A percentile compares a stretch with the other conserved stretches of the same genome.
phyloP scores from a whole-genome alignment of 305 asterid genomes.

The Fraxinus xanthoxyloides region DNA sequence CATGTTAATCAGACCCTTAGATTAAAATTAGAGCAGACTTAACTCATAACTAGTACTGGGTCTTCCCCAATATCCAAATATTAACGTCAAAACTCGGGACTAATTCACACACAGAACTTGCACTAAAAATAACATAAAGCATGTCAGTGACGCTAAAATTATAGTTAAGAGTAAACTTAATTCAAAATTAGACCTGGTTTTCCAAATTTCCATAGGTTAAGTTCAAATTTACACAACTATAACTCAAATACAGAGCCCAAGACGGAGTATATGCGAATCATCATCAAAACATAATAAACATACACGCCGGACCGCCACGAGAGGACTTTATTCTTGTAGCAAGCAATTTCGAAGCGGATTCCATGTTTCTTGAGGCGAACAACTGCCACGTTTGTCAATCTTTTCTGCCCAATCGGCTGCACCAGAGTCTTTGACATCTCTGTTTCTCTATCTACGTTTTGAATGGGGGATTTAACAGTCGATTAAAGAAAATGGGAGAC shows the following conservation, averaged over 20 bases:
- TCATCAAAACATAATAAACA: neutral
- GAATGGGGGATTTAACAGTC: neutral
- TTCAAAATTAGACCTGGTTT: conserved; percentile 7
- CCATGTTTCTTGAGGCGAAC: conserved; percentile 88
- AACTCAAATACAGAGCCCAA: neutral
- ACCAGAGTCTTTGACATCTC: conserved; percentile 63
- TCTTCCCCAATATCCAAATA: neutral
- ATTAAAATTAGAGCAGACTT: neutral
- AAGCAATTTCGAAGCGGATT: conserved; percentile 79
- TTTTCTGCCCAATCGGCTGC: conserved; percentile 87
- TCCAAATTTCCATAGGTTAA: neutral
- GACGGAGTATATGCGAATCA: neutral
- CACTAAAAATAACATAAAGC: neutral
- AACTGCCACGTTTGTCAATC: conserved; percentile 85
- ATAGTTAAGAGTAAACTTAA: neutral
- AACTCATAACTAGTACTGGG: neutral
- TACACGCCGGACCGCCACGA: conserved; percentile 93
- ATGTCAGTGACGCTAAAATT: neutral
- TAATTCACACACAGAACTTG: neutral
- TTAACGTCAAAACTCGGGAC: neutral
- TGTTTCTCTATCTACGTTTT: neutral
- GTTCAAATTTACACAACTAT: neutral
- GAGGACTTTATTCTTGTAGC: conserved; percentile 90
- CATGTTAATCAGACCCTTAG: neutral
- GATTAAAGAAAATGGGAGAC: neutral